A percentile compares a stretch with the other conserved stretches of the same genome.
phyloP scores from a whole-genome alignment of 768 basidiomycete species.

The Lyophyllum semitale region DNA sequence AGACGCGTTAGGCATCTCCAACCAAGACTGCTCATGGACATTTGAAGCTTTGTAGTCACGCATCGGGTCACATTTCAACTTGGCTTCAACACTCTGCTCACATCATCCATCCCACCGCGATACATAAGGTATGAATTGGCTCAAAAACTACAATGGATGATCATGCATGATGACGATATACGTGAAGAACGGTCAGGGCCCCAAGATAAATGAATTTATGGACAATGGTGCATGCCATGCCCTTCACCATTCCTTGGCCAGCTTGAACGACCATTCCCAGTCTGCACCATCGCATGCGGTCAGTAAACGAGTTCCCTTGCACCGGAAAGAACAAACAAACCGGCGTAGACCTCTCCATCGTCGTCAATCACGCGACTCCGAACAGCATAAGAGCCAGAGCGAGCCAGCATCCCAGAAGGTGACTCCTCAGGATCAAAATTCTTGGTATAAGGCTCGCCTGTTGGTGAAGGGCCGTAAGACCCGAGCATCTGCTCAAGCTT shows the following conservation, averaged over 20 bases:
- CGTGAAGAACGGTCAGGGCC: slow-evolving; percentile 10
- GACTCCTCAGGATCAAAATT: slow-evolving; percentile 75
- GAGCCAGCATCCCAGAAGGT: slow-evolving; percentile 80
- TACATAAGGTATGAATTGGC: slow-evolving; percentile 17
- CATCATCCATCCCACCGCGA: neutral
- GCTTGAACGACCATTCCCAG: slow-evolving; percentile 89
- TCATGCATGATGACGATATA: slow-evolving; percentile 11
- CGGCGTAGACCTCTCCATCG: slow-evolving; percentile 77
- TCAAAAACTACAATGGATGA: slow-evolving; percentile 13
- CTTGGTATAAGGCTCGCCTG: slow-evolving; percentile 67
- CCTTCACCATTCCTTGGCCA: slow-evolving; percentile 85
- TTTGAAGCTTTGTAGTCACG: neutral
- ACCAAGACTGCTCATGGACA: slow-evolving; percentile 3
- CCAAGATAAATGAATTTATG: slow-evolving; percentile 7
- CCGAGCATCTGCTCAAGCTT: slow-evolving; percentile 94
- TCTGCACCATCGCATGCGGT: slow-evolving; percentile 39
- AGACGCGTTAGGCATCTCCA: slow-evolving; percentile 16
- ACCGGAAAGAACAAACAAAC: slow-evolving; percentile 39
- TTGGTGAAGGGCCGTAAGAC: slow-evolving; percentile 79
- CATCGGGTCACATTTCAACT: neutral
- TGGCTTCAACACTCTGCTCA: neutral
- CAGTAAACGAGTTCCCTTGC: neutral
- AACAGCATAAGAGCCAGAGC: slow-evolving; percentile 77
- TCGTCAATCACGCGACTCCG: slow-evolving; percentile 87
- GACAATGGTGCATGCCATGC: neutral